These are phyloP conservation scores for Dalbergia oliveri DNA, from an alignment of 306 rosid genomes.

Conservation along the genomic window DNA sequence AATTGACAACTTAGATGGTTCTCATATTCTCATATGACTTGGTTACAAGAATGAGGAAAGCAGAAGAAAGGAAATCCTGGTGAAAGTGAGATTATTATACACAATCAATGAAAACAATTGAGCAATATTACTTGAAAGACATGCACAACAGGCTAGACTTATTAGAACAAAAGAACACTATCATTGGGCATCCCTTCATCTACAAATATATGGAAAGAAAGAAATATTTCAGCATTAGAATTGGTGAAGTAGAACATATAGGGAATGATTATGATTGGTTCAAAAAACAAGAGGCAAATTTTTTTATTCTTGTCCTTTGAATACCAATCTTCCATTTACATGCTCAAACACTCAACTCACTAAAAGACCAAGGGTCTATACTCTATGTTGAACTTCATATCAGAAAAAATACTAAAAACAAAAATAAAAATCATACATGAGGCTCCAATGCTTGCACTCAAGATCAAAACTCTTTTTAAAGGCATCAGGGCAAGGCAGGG, in stretches of 20 bases:
- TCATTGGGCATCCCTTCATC: constrained; percentile 78
- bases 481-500: too few relatives aligned
- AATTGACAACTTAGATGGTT: constrained; percentile 7
- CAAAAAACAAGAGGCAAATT: too few relatives aligned
- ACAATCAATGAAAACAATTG: constrained; percentile 7
- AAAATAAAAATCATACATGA: too few relatives aligned
- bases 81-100: neutral
- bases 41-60: constrained; percentile 12
- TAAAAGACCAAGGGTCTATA: too few relatives aligned
- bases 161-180: constrained; percentile 92
- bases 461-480: too few relatives aligned
- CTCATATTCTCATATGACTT: constrained; percentile 9
- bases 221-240: constrained; percentile 40
- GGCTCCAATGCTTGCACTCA: too few relatives aligned
- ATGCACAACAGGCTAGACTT: constrained; percentile 91
- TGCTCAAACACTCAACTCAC: too few relatives aligned
- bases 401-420: too few relatives aligned
- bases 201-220: constrained; percentile 46
- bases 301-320: too few relatives aligned
- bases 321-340: too few relatives aligned
- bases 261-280: too few relatives aligned
- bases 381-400: too few relatives aligned
- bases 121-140: constrained; percentile 83
- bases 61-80: neutral
- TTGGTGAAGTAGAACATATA: neutral